A percentile compares a stretch with the other conserved stretches of the same genome.
phyloP scores from a whole-genome alignment of 164 flowering plant species.

The Vitis rotundifolia region DNA sequence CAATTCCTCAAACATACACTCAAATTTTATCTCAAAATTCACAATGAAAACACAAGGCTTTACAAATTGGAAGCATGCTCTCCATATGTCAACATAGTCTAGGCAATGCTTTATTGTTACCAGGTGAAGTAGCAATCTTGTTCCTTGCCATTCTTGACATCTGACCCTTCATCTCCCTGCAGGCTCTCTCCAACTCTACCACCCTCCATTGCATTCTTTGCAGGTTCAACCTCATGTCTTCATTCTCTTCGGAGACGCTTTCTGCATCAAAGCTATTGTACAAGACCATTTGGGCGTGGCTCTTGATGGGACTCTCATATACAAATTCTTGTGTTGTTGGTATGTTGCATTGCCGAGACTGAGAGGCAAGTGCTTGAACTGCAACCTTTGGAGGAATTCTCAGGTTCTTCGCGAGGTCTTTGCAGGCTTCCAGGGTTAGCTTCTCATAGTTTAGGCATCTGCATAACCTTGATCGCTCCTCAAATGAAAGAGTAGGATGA shows the following conservation, averaged over 20 bases:
- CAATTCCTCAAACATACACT: too few species aligned
- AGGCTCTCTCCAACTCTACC: slow-evolving; percentile 54
- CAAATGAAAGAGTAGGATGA: slow-evolving; percentile 56
- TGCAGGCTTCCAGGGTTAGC: slow-evolving; percentile 71
- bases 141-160: slow-evolving; percentile 46
- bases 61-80: too few species aligned
- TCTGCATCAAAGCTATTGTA: slow-evolving; percentile 10
- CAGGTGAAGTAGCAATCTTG: slow-evolving; percentile 10
- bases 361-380: slow-evolving; percentile 53
- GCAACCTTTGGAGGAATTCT: slow-evolving; percentile 69
- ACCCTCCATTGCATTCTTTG: slow-evolving; percentile 65
- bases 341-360: slow-evolving; percentile 45
- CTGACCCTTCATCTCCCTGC: slow-evolving; percentile 59
- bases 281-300: slow-evolving; percentile 16
- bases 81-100: slow-evolving; percentile 35
- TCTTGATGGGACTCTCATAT: slow-evolving; percentile 10
- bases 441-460: slow-evolving; percentile 75
- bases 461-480: slow-evolving; percentile 67
- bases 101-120: slow-evolving; percentile 32
- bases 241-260: slow-evolving; percentile 25
- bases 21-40: too few species aligned
- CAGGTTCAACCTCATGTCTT: slow-evolving; percentile 48
- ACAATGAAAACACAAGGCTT: too few species aligned
- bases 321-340: slow-evolving; percentile 7
- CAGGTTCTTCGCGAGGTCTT: slow-evolving; percentile 78